Base-by-base conservation (phyloP, 2,329 filamentous ascomycete species). In the Dactylellina parvicollis region DNA sequence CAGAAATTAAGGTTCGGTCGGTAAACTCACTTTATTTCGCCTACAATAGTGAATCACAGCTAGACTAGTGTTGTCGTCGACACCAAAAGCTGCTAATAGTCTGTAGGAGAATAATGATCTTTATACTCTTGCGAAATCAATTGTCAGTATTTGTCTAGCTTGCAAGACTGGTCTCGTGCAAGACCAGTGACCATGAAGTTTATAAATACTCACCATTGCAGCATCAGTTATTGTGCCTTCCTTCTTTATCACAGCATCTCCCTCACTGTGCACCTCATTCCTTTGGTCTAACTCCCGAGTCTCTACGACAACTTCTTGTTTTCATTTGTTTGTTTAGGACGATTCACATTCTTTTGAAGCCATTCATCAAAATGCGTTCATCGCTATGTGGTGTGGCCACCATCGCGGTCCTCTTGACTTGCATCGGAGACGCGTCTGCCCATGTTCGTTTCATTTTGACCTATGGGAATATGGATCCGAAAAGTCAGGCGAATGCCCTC, bases 361-460 rank as follows among this genome's bases (percentile, higher is more conserved):
- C 16, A n/a, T 56, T 22, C 18, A 18, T 44, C 16, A 57, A 0
- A n/a, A 57, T 57, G 54, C 54, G 38, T 44, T 57, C 42, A 22
- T 42, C 40, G 20, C 7, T 57, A n/a, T 18, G 24, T 14, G 20
- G 34, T 2, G 32, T 24, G 5, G n/a, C n/a, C n/a, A 44, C 28
- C 55, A 44, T 32, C 9, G 30, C 47, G 32, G 40, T 44, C 55
- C 16, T 60, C 10, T 24, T 60, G 26, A 28, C 55, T 14, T 46
- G 24, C 18, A 60, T 60, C 54, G 36, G 34, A 12, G n/a, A 18
- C 12, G 56, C 50, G 14, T 61, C 44, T 26, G 56, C 56, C 20
- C 56, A 61, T 22, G 28, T 50, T 24, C 56, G 56, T 49, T 38
- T 61, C 32, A 2, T 50, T 20, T 18, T 32, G 2, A 26, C 56